These are phyloP conservation scores for Suillus clintonianus DNA, from an alignment of 768 basidiomycete species.

Conservation along the genomic window DNA sequence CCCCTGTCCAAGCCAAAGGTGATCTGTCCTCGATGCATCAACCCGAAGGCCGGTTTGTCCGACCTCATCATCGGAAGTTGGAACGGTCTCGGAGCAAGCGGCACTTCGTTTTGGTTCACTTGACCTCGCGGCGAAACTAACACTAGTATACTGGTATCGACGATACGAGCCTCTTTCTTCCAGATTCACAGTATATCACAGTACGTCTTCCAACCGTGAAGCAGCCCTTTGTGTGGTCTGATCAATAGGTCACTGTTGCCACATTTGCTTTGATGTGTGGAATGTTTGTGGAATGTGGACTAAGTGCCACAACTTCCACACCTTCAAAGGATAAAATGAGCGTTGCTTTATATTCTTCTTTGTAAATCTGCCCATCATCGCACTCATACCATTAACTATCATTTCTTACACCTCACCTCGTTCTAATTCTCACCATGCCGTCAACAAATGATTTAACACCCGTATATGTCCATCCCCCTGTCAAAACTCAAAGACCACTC, in stretches of 20 bases:
- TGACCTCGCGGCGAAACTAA: not conserved
- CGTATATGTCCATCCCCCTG: not conserved
- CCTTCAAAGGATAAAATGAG: not conserved
- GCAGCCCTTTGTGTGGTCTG: not conserved
- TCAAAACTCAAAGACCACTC: constrained; percentile 5
- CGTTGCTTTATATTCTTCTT: not conserved
- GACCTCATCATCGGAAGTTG: too few relatives aligned
- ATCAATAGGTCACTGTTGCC: not conserved
- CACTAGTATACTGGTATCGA: not conserved
- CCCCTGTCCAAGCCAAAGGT: too few relatives aligned
- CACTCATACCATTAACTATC: not conserved
- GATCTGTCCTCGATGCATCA: too few relatives aligned
- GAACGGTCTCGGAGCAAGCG: too few relatives aligned
- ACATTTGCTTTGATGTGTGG: not conserved
- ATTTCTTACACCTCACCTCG: not conserved
- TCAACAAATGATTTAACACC: not conserved
- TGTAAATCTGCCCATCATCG: not conserved
- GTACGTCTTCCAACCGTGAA: not conserved
- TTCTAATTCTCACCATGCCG: not conserved
- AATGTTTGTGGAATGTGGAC: too few relatives aligned
- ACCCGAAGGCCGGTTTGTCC: too few relatives aligned
- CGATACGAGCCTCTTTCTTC: not conserved
- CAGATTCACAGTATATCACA: not conserved
- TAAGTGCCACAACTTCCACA: not conserved
- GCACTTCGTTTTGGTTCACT: too few relatives aligned